Evolutionary conservation across 352 stramenopile species (phyloP).

Genomic region (Paralagenidium karlingii): DNA sequence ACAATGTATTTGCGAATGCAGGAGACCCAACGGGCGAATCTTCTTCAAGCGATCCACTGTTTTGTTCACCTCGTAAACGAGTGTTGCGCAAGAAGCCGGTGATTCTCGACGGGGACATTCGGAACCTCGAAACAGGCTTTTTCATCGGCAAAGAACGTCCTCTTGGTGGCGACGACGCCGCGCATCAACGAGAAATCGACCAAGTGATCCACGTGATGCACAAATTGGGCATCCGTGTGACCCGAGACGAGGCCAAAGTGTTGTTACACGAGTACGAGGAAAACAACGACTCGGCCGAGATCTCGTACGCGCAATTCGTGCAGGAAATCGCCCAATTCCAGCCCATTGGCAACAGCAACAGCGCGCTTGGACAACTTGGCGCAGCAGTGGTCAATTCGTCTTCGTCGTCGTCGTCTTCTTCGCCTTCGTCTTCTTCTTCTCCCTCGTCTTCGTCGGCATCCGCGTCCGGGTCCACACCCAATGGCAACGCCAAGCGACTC

Average conservation of each 20-base stretch:
- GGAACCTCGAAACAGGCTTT: constrained; percentile 62
- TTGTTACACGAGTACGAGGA: constrained; percentile 65
- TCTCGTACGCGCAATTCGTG: constrained; percentile 48
- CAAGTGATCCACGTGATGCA: constrained; percentile 38
- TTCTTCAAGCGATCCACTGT: too few relatives aligned
- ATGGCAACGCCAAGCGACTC: constrained; percentile 17
- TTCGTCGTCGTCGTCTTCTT: too few relatives aligned
- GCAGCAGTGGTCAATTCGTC: too few relatives aligned
- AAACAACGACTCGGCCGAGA: constrained; percentile 49
- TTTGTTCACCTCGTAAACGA: too few relatives aligned
- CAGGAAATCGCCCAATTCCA: constrained; percentile 38
- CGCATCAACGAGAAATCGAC: constrained; percentile 18
- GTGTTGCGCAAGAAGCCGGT: constrained; percentile 46
- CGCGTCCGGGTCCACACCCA: too few relatives aligned
- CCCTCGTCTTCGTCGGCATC: too few relatives aligned
- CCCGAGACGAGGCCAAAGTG: constrained; percentile 37
- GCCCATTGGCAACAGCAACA: too few relatives aligned
- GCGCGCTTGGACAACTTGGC: too few relatives aligned
- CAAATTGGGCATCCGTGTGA: constrained; percentile 27
- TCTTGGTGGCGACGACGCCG: too few relatives aligned
- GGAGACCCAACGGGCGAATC: too few relatives aligned
- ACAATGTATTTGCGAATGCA: too few relatives aligned
- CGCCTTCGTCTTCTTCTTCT: too few relatives aligned
- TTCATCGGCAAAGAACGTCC: constrained; percentile 29
- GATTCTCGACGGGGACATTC: constrained; percentile 51